phyloP scores from a whole-genome alignment of 164 flowering plant genomes.

The Litsea cubeba region DNA sequence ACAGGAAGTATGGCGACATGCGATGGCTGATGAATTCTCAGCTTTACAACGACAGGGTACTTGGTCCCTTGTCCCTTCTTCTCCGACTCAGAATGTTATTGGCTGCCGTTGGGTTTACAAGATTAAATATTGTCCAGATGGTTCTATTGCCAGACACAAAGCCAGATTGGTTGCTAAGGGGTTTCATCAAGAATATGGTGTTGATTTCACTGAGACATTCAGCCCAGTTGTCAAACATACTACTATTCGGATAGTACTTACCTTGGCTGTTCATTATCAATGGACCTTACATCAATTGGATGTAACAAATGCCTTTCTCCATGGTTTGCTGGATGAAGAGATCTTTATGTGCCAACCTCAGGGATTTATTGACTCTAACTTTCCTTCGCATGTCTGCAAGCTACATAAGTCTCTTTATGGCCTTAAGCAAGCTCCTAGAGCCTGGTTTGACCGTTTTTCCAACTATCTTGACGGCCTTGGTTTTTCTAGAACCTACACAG shows the following conservation, averaged over 20 bases:
- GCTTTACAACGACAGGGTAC: neutral
- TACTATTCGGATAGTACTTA: too few relatives aligned
- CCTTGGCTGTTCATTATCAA: too few relatives aligned
- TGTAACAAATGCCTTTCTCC: neutral
- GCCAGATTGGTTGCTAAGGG: neutral
- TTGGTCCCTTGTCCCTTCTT: neutral
- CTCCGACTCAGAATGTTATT: neutral
- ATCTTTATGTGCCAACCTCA: neutral
- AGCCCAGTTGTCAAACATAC: too few relatives aligned
- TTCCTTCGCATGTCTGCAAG: neutral
- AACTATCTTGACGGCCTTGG: neutral
- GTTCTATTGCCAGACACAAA: neutral
- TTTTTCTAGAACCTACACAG: neutral
- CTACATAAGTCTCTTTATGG: neutral
- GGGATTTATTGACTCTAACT: neutral
- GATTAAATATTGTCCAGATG: neutral
- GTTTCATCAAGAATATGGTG: too few relatives aligned
- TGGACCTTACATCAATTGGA: too few relatives aligned
- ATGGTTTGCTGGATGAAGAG: neutral
- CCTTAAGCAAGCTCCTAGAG: neutral
- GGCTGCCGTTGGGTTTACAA: neutral
- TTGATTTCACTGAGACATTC: too few relatives aligned
- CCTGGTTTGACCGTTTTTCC: neutral
- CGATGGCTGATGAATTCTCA: neutral
- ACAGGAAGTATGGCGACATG: neutral